Evolutionary conservation across 345 rosid genomes (phyloP).

Genomic region (Gossypium arboreum): DNA sequence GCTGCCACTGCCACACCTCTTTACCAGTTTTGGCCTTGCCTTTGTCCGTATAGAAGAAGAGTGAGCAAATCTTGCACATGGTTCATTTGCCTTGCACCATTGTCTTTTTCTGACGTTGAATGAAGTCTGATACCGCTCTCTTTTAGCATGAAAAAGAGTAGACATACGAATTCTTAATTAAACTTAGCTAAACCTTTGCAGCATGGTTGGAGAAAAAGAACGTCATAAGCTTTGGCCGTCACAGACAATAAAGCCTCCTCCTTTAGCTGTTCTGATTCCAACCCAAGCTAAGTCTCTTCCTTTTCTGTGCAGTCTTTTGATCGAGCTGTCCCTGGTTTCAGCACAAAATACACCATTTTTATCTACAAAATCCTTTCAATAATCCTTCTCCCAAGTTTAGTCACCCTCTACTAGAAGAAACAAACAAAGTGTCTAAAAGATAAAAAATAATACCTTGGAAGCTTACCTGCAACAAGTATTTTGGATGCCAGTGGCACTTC

Average conservation of each 20-base stretch:
- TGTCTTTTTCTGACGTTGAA: not conserved
- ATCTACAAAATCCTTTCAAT: slow-evolving; percentile 20
- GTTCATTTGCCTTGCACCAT: not conserved
- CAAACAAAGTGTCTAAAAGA: too few relatives aligned
- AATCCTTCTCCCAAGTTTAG: slow-evolving; percentile 42
- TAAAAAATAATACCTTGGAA: too few relatives aligned
- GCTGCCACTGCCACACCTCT: slow-evolving; percentile 3
- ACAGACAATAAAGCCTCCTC: slow-evolving; percentile 31
- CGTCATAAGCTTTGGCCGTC: too few relatives aligned
- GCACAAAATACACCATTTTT: slow-evolving; percentile 35
- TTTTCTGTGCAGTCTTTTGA: slow-evolving; percentile 35
- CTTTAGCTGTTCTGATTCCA: slow-evolving; percentile 31
- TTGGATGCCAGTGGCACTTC: slow-evolving; percentile 21
- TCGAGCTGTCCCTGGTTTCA: slow-evolving; percentile 48
- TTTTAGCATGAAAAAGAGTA: not conserved
- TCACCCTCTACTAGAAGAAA: slow-evolving; percentile 19
- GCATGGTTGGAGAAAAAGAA: too few relatives aligned
- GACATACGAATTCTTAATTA: not conserved
- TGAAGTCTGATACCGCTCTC: not conserved
- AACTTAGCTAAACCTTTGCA: not conserved
- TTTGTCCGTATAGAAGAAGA: not conserved
- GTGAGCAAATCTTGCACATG: slow-evolving; percentile 13
- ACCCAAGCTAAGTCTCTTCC: slow-evolving; percentile 36
- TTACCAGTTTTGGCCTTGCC: not conserved
- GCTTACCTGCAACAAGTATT: too few relatives aligned